Conservation (phyloP, 1,284 basidiomycete species). For the Sporisorium reilianum region DNA sequence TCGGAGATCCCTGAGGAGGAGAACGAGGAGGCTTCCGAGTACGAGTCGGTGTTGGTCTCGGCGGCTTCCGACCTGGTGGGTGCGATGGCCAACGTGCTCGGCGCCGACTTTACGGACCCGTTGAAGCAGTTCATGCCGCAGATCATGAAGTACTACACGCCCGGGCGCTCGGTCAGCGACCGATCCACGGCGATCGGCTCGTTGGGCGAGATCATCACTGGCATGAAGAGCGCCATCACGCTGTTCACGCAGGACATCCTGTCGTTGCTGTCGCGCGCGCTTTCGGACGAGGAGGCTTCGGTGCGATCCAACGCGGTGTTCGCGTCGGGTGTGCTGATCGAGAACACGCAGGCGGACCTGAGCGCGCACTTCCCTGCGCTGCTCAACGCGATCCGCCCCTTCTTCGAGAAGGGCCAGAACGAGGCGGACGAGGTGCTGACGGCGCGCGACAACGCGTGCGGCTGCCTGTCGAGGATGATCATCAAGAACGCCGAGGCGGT, state of each 20-base stretch:
- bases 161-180: constrained; percentile 87
- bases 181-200: constrained; percentile 93
- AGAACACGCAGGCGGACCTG: constrained; percentile 86
- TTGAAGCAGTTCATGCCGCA: constrained; percentile 89
- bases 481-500: constrained; percentile 83
- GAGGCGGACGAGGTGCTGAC: constrained; percentile 79
- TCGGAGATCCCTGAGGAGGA: constrained; percentile 88
- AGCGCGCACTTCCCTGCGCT: constrained; percentile 84
- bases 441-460: constrained; percentile 94
- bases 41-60: constrained; percentile 93
- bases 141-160: constrained; percentile 89
- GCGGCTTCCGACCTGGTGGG: constrained; percentile 95
- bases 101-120: constrained; percentile 84
- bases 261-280: constrained; percentile 72
- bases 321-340: constrained; percentile 89
- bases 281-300: constrained; percentile 87
- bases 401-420: constrained; percentile 77
- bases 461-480: constrained; percentile 90
- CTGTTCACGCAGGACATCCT: constrained; percentile 79
- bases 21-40: constrained; percentile 82
- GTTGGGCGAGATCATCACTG: constrained; percentile 93
- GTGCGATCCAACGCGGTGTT: constrained; percentile 97
- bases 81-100: constrained; percentile 86
- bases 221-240: constrained; percentile 88
- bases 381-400: constrained; percentile 82